Percentiles rank a stretch among this genome's conserved stretches.
phyloP scores from a whole-genome alignment of 495 filamentous ascomycete genomes.

The Xylaria bambusicola region DNA sequence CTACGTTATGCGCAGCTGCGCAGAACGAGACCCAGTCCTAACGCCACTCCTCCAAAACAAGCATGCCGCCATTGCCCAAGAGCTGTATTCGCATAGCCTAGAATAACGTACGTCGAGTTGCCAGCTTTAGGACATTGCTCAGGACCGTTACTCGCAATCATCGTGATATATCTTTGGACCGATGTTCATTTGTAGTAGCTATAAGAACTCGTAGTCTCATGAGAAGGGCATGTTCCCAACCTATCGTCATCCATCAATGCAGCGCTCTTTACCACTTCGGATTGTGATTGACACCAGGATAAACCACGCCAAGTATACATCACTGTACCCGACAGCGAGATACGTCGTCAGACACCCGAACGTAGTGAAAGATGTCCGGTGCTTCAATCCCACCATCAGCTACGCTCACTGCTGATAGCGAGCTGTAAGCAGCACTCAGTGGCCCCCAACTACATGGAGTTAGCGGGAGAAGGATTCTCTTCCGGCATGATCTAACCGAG shows the following conservation, averaged over 20 bases:
- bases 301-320: too few species aligned
- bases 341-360: too few species aligned
- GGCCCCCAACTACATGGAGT: neutral
- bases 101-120: neutral
- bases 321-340: too few species aligned
- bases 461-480: neutral
- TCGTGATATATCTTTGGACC: neutral
- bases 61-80: neutral
- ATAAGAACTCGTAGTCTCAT: neutral
- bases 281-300: too few species aligned
- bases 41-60: neutral
- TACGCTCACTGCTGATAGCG: neutral
- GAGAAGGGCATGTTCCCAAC: neutral
- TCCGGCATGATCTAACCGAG: neutral
- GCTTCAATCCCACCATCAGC: neutral
- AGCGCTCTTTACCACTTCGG: neutral
- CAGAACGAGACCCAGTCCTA: neutral
- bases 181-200: neutral
- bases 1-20: slow-evolving; percentile 6
- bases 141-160: neutral
- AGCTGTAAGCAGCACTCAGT: neutral
- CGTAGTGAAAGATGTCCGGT: neutral
- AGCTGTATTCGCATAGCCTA: neutral
- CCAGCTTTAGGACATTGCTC: slow-evolving; percentile 5
- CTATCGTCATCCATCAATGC: neutral